Conservation (phyloP, 1,284 basidiomycete species). For the Cryptococcus sp. region DNA sequence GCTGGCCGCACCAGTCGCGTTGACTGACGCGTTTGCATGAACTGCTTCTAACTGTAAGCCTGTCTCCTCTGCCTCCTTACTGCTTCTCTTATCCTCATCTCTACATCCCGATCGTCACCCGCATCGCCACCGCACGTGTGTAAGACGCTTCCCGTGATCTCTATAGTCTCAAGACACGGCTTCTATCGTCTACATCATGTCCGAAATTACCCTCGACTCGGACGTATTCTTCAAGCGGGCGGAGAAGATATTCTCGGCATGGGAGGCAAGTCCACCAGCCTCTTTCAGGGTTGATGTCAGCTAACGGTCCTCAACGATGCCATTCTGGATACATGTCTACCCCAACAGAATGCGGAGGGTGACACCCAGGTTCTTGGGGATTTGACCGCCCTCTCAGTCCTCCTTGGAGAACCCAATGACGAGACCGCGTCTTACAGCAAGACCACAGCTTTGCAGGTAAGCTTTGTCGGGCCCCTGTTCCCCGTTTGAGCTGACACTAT, state of each 20-base stretch:
- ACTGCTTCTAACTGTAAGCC: too few species aligned
- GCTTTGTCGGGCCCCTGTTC: slow-evolving; percentile 28
- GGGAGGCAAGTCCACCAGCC: slow-evolving; percentile 60
- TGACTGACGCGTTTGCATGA: too few species aligned
- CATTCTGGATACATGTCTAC: slow-evolving; percentile 37
- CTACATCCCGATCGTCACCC: too few species aligned
- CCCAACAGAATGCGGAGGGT: slow-evolving; percentile 69
- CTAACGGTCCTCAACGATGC: background rate
- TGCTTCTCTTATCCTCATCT: too few species aligned
- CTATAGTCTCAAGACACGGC: too few species aligned
- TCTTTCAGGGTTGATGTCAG: background rate
- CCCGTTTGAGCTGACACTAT: slow-evolving; percentile 1
- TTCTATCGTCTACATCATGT: slow-evolving; percentile 37
- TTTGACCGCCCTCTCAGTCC: slow-evolving; percentile 65
- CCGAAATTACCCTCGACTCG: slow-evolving; percentile 55
- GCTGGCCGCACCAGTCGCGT: too few species aligned
- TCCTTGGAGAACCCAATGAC: slow-evolving; percentile 76
- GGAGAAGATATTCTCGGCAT: slow-evolving; percentile 64
- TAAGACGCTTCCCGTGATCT: too few species aligned
- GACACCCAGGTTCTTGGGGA: slow-evolving; percentile 52
- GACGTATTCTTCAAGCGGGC: slow-evolving; percentile 64
- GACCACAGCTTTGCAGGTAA: slow-evolving; percentile 82
- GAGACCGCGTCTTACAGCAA: slow-evolving; percentile 82
- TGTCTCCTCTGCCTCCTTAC: too few species aligned
- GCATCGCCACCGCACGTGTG: too few species aligned